Conservation (phyloP, 2,329 filamentous ascomycete species). For the Penicillium sp. region DNA sequence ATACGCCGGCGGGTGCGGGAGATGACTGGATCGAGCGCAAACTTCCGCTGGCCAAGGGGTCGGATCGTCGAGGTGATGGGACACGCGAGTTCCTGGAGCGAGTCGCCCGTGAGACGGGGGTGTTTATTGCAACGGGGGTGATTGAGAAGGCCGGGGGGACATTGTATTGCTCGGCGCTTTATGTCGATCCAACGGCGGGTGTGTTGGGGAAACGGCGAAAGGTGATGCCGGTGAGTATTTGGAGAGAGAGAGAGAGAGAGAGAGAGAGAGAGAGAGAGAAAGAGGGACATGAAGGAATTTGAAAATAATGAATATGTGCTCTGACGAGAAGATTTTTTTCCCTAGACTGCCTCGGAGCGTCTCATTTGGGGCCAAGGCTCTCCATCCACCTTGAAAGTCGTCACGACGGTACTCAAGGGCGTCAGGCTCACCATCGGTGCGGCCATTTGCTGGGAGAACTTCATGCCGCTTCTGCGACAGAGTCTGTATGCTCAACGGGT, state of each 20-base stretch:
- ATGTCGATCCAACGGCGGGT: slow-evolving; percentile 69
- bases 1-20: slow-evolving; percentile 65
- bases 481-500: slow-evolving; percentile 83
- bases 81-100: slow-evolving; percentile 73
- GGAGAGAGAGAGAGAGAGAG: neutral
- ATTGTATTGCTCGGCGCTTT: slow-evolving; percentile 76
- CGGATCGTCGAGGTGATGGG: slow-evolving; percentile 59
- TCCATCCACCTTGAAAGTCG: slow-evolving; percentile 68
- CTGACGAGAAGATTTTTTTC: too few species aligned
- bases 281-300: too few species aligned
- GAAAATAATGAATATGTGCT: too few species aligned
- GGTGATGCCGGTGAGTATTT: slow-evolving; percentile 70
- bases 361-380: slow-evolving; percentile 85
- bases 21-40: slow-evolving; percentile 63
- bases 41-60: slow-evolving; percentile 49
- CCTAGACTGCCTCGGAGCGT: slow-evolving; percentile 68
- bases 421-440: slow-evolving; percentile 73
- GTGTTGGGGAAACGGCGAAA: slow-evolving; percentile 80
- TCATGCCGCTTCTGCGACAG: slow-evolving; percentile 84
- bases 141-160: slow-evolving; percentile 77
- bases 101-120: slow-evolving; percentile 67
- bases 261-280: neutral
- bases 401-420: slow-evolving; percentile 72
- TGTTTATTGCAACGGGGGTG: slow-evolving; percentile 74
- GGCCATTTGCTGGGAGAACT: slow-evolving; percentile 95